phyloP scores from a whole-genome alignment of 164 flowering plant genomes.

The Aristolochia contorta region DNA sequence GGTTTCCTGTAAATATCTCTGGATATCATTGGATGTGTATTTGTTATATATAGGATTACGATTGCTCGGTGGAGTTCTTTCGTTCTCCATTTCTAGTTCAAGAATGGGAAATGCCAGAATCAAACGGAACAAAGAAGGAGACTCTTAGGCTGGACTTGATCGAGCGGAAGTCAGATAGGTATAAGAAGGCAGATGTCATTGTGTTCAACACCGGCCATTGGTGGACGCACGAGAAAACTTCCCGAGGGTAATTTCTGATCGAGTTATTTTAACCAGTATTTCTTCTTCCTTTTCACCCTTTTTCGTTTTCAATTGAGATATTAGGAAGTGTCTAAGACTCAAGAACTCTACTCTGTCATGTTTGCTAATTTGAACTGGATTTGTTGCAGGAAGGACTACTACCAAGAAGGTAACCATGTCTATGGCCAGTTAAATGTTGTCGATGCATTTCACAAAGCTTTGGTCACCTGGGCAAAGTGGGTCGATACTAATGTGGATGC shows the following conservation, averaged over 20 bases:
- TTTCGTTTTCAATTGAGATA: neutral
- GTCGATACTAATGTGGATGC: slow-evolving; percentile 70
- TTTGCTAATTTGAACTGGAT: no score
- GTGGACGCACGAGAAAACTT: slow-evolving; percentile 99
- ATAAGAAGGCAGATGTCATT: slow-evolving; percentile 67
- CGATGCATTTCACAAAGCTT: slow-evolving; percentile 83
- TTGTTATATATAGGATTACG: slow-evolving; percentile 50
- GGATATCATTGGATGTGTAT: no score
- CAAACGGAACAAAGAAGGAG: slow-evolving; percentile 64
- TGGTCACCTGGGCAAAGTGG: slow-evolving; percentile 94
- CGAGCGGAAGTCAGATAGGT: slow-evolving; percentile 42
- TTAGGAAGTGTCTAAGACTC: neutral
- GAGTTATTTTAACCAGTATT: neutral
- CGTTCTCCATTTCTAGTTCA: slow-evolving; percentile 85
- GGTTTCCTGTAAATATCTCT: no score
- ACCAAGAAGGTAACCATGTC: slow-evolving; percentile 93
- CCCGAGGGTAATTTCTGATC: slow-evolving; percentile 51
- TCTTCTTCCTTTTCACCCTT: neutral
- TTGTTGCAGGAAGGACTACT: slow-evolving; percentile 76
- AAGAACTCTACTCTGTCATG: no score
- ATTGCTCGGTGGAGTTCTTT: slow-evolving; percentile 77
- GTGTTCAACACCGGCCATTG: slow-evolving; percentile 97
- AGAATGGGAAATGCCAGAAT: slow-evolving; percentile 63
- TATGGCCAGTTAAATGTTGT: slow-evolving; percentile 56
- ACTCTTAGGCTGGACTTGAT: slow-evolving; percentile 79